Base-by-base conservation (phyloP, 495 filamentous ascomycete genomes). In the Bacidia rubella region DNA sequence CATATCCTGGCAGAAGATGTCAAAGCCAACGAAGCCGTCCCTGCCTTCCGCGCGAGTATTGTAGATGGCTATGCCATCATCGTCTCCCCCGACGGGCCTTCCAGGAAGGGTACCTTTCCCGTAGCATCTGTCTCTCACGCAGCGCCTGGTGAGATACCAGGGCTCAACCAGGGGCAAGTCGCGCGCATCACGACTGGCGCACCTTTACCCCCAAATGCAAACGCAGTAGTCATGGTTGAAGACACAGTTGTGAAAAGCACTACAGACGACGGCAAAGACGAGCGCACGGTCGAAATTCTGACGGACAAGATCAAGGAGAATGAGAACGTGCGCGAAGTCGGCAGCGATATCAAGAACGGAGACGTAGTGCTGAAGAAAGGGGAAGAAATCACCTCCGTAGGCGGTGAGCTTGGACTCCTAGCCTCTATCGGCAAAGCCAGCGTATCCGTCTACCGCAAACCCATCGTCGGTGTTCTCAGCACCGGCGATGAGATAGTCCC, bases 211-310 rank as follows among this genome's bases (percentile, higher is more conserved):
- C 78, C 81, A 0, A 87, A 90, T 3, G 87, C 92, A 11, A 95
- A 85, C 38, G 81, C 89, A 2, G 90, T 97, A 15, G 84, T 95
- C 20, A 98, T 97, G 93, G 92, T 97, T 2, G 92, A 98, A 68
- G 92, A 97, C 60, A 97, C 92, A 0, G 68, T 78, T 1, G 66
- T 97, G 11, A 78, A 72, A 38, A 77, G 74, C 2, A 75, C 74
- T 60, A 93, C 86, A 0, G 80, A 85, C 0, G 87, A 90, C 56
- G 85, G 81, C 2, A 72, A 75, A 52, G 92, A 98, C 66, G 92
- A 98, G 66, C 80, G 80, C 17, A 82, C 84, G 22, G 75, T 98
- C 10, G 85, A 94, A 62, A 90, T 98, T 24, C 66, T 92, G 0
- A 85, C 87, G 0, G 77, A 79, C 20, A 75, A 76, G n/a, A 77